Evolutionary conservation across 805 yeast species (phyloP), one percentile per base, ranked within the genome.

Genomic region (Helenozyma baotianmanensis): DNA sequence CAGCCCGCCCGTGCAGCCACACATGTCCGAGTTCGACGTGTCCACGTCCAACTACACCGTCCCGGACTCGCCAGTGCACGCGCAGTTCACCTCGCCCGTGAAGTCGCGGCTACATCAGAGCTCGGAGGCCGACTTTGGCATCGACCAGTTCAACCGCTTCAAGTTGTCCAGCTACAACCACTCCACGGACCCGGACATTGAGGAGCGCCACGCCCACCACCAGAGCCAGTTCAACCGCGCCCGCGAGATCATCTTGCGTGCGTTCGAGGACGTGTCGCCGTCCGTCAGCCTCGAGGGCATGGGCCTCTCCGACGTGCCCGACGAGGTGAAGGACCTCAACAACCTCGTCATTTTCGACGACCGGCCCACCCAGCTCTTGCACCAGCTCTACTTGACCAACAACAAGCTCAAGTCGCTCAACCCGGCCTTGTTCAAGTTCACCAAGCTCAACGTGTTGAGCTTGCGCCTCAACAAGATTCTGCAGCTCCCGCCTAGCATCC

Each of bases 301-400:
- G 53, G 67, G 63, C 0, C 53, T 78, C 24, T 59, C 56, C 9
- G 67, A 67, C 5, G 51, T 78, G 3, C 83, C 85, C 1, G 76
- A 73, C 32, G 80, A 76, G 41, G 63, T 78, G 18, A 68, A 68
- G 31, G 85, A 78, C 48, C 56, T 78, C 41, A 67, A 74, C 44
- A 66, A 76, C 34, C 52, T 76, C 44, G 78, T 76, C n/a, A 51
- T 71, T 6, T 65, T 68, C 35, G 40, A 40, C 25, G 54, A 50
- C 12, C 30, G 34, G 11, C 53, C 54, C 1, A 50, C 51, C 3
- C 44, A 40, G 23, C 38, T 41, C 3, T 43, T 56, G 22, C 67
- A 64, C 40, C 77, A 78, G 38, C 55, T 78, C 4, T 76, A 71
- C 45, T 66, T 77, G 3, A 59, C 74, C 2, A 65, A 71, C 30